phyloP scores from a whole-genome alignment of 108 stramenopile genomes.

The Pseudonitzschia pungens region DNA sequence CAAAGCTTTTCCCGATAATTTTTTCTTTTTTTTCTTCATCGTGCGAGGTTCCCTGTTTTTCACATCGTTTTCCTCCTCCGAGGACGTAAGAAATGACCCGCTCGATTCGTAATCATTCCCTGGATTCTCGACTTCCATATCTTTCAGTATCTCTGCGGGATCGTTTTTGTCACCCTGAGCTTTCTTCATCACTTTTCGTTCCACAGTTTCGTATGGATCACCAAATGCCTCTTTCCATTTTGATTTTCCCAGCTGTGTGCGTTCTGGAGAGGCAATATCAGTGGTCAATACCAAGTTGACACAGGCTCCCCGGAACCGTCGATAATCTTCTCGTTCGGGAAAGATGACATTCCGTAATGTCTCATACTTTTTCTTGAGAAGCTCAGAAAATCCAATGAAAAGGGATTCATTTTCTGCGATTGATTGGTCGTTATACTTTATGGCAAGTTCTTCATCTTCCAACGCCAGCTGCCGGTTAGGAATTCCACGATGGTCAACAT shows the following conservation, averaged over 20 bases:
- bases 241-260: constrained; percentile 63
- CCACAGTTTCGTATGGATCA: constrained; percentile 58
- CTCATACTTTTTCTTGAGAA: constrained; percentile 48
- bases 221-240: constrained; percentile 88
- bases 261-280: constrained; percentile 60
- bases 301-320: constrained; percentile 55
- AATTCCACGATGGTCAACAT: constrained; percentile 68
- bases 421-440: constrained; percentile 79
- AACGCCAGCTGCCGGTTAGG: constrained; percentile 58
- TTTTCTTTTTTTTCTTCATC: background rate
- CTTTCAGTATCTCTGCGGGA: constrained; percentile 25
- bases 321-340: constrained; percentile 47
- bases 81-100: constrained; percentile 38
- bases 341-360: constrained; percentile 54
- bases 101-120: constrained; percentile 47
- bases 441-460: constrained; percentile 57
- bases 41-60: background rate
- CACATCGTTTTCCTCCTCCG: constrained; percentile 29
- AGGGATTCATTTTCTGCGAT: constrained; percentile 72
- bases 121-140: constrained; percentile 30
- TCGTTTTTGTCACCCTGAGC: constrained; percentile 9
- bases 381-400: constrained; percentile 64
- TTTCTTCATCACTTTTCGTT: constrained; percentile 40
- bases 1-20: constrained; percentile 27
- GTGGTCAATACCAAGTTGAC: constrained; percentile 58